Evolutionary conservation across 1,139 yeast genomes (phyloP), one percentile per base, ranked within the genome.

Genomic region (Casaregolazyma suthepensis): DNA sequence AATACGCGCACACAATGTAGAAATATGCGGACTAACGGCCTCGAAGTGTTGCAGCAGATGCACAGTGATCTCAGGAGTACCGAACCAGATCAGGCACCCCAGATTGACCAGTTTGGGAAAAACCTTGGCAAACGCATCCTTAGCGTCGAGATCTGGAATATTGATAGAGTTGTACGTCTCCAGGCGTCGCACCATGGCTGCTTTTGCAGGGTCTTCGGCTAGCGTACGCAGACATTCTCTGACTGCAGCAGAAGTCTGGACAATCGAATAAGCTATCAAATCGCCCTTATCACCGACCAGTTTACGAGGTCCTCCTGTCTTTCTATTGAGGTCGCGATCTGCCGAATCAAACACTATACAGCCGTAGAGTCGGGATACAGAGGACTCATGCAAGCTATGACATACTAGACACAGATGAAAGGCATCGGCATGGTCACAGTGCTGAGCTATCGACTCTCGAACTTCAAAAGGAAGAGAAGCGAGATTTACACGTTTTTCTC

Each of bases 391-490:
- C 22, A 62, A 46, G 19, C 49, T 49, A 46, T 45, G 42, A 38
- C 56, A 57, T 6, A 58, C 54, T 40, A 62, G 43, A 43, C 60
- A 57, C 5, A 62, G 54, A 38, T 59, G 65, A 52, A 62, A 62
- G 10, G 65, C 65, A 46, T 62, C 65, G 22, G 62, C 57, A 47
- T 62, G 65, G 9, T 50, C 51, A 45, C 63, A 62, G 18, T 60
- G 50, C 45, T 57, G 58, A 1, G 63, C 62, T 37, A 62, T 59
- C 13, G 53, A 50, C 40, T 51, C 54, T 20, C 63, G 51, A 6
- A 62, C 50, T 43, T 62, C 65, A 43, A 55, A 76, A 70, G 82
- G 77, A 73, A 70, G 75, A 5, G 43, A 31, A 35, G 31, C 47
- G 13, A 49, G 23, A 10, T 43, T 13, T 37, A 17, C 5, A 5